A percentile compares a stretch with the other conserved stretches of the same genome.
Conservation (phyloP, 2,329 filamentous ascomycete species). For the Pestalotiopsis sp. region DNA sequence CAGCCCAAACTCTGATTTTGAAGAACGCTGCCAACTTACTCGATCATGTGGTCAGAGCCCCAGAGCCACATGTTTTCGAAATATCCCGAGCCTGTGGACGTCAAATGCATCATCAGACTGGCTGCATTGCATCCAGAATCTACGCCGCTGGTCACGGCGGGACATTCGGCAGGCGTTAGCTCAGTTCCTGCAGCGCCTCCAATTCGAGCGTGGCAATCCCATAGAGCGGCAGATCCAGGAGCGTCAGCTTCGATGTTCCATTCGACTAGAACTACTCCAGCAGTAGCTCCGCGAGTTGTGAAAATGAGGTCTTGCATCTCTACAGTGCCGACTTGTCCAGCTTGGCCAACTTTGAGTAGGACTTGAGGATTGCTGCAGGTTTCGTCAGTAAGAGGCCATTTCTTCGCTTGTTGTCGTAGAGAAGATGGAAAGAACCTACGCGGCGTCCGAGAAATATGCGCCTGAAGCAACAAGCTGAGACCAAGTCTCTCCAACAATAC, state of each 20-base stretch:
- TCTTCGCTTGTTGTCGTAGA: too few relatives aligned
- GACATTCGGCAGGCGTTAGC: background rate
- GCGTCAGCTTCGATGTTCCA: slow-evolving; percentile 67
- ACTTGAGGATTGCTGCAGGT: slow-evolving; percentile 9
- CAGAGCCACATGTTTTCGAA: slow-evolving; percentile 63
- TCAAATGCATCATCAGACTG: slow-evolving; percentile 37
- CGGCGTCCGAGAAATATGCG: slow-evolving; percentile 17
- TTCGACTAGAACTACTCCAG: slow-evolving; percentile 46
- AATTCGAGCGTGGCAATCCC: slow-evolving; percentile 44
- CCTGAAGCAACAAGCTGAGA: slow-evolving; percentile 29
- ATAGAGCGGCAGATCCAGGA: slow-evolving; percentile 54
- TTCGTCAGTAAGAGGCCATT: too few relatives aligned
- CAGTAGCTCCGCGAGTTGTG: too few relatives aligned
- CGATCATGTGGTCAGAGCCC: slow-evolving; percentile 65
- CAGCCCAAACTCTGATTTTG: slow-evolving; percentile 42
- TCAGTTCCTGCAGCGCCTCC: slow-evolving; percentile 6
- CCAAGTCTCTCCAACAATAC: slow-evolving; percentile 41
- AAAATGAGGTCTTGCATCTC: too few relatives aligned
- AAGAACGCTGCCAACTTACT: slow-evolving; percentile 2
- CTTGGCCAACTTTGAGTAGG: background rate
- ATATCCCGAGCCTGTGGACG: slow-evolving; percentile 46
- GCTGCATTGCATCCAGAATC: background rate
- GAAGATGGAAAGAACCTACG: too few relatives aligned
- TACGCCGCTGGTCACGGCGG: background rate
- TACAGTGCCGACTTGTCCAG: background rate